Evolutionary conservation across 352 stramenopile genomes (phyloP).

Genomic region (Phytopythium montanum): DNA sequence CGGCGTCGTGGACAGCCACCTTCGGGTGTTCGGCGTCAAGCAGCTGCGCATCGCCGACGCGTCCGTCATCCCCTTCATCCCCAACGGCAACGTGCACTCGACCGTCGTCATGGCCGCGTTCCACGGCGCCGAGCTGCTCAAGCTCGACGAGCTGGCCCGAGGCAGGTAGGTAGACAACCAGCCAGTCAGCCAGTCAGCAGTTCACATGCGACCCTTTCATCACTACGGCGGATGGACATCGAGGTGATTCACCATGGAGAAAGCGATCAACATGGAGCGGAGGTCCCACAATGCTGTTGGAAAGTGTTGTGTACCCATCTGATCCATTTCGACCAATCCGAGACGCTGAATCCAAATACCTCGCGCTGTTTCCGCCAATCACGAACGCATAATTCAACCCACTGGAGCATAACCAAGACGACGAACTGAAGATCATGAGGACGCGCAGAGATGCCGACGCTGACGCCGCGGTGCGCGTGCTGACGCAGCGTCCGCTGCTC

Average conservation of each 20-base stretch:
- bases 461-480: constrained; percentile 17
- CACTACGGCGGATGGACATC: no score
- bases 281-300: no score
- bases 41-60: constrained; percentile 64
- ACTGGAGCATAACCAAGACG: neutral
- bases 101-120: constrained; percentile 66
- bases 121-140: constrained; percentile 42
- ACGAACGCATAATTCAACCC: neutral
- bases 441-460: neutral
- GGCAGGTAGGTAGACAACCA: neutral
- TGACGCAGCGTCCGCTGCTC: constrained; percentile 17
- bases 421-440: neutral
- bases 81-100: constrained; percentile 75
- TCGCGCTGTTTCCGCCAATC: neutral
- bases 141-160: constrained; percentile 14
- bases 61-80: constrained; percentile 64
- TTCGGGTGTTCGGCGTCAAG: constrained; percentile 58
- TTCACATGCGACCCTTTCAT: no score
- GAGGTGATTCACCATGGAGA: no score
- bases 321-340: no score
- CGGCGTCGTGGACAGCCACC: constrained; percentile 50
- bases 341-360: no score
- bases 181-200: no score
- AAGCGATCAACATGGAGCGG: no score
- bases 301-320: neutral